These are phyloP conservation scores for Ceratocystis papillata DNA, from an alignment of 2,329 filamentous ascomycete species.

Conservation along the genomic window DNA sequence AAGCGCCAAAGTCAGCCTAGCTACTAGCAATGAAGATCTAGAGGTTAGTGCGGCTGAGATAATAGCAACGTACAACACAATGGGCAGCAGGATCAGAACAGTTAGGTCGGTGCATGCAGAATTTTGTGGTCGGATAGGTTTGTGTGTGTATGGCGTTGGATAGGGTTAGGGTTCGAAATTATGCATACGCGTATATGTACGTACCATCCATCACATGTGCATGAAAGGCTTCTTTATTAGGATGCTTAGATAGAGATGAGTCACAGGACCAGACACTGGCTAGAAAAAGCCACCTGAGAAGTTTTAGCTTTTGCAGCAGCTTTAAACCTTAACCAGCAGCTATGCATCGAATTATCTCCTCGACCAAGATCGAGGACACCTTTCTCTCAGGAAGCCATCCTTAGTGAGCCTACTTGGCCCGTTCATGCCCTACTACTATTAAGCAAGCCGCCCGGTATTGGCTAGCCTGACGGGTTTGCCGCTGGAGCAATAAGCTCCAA, in stretches of 20 bases:
- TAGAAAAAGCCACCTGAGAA: neutral
- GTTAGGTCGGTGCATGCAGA: neutral
- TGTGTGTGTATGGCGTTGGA: neutral
- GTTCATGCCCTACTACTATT: constrained; percentile 2
- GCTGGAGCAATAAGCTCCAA: constrained; percentile 15
- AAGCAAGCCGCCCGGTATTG: constrained; percentile 1
- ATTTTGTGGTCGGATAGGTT: neutral
- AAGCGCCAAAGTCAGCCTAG: too few species aligned
- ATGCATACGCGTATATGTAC: neutral
- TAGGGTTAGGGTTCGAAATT: neutral
- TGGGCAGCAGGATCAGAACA: neutral
- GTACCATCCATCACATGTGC: neutral
- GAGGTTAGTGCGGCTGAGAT: too few species aligned
- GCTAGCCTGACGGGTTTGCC: neutral
- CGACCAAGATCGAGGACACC: neutral
- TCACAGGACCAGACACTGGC: neutral
- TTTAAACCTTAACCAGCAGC: neutral
- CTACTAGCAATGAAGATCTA: too few species aligned
- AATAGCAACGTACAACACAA: neutral
- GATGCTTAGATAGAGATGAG: neutral
- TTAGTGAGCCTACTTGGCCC: neutral
- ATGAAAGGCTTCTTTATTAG: neutral
- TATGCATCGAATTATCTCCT: neutral
- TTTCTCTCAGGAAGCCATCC: neutral
- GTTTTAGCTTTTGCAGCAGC: neutral